These are phyloP conservation scores for Chalaropsis ovoidea DNA, from an alignment of 2,329 filamentous ascomycete species.

Conservation along the genomic window DNA sequence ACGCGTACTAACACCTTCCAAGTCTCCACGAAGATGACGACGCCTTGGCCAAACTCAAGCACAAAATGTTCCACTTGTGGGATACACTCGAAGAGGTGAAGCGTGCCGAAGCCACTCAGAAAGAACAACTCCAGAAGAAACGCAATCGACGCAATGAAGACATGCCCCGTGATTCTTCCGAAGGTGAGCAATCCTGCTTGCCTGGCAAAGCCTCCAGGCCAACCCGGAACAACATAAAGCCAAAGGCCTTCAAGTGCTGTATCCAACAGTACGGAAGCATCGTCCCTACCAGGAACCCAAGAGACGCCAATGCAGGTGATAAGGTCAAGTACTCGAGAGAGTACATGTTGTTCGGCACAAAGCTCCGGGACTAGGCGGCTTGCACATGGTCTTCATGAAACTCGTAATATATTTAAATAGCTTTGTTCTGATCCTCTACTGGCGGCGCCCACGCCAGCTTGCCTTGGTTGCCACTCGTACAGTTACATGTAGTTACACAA, in stretches of 20 bases:
- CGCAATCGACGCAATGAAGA: slow-evolving; percentile 27
- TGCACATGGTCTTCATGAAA: neutral
- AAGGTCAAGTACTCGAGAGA: slow-evolving; percentile 49
- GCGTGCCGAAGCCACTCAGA: slow-evolving; percentile 27
- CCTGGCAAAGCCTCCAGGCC: neutral
- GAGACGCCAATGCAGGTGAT: slow-evolving; percentile 38
- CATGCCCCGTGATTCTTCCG: slow-evolving; percentile 36
- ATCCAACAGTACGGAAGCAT: slow-evolving; percentile 59
- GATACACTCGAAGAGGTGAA: slow-evolving; percentile 72
- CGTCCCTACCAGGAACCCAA: slow-evolving; percentile 34
- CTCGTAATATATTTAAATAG: neutral
- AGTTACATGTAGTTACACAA: neutral
- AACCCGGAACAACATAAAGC: slow-evolving; percentile 23
- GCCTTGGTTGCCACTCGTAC: too few relatives aligned
- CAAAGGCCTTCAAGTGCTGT: slow-evolving; percentile 56
- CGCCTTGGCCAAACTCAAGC: slow-evolving; percentile 46
- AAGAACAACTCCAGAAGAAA: neutral
- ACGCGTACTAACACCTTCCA: slow-evolving; percentile 28
- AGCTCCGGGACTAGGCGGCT: slow-evolving; percentile 35
- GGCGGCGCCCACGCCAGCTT: too few relatives aligned
- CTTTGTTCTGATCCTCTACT: too few relatives aligned
- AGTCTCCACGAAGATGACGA: slow-evolving; percentile 43
- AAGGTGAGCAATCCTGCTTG: slow-evolving; percentile 29
- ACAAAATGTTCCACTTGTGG: slow-evolving; percentile 72
- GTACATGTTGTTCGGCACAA: slow-evolving; percentile 56